Evolutionary conservation across 2,329 filamentous ascomycete species (phyloP).

Genomic region (Raffaelea arxii): DNA sequence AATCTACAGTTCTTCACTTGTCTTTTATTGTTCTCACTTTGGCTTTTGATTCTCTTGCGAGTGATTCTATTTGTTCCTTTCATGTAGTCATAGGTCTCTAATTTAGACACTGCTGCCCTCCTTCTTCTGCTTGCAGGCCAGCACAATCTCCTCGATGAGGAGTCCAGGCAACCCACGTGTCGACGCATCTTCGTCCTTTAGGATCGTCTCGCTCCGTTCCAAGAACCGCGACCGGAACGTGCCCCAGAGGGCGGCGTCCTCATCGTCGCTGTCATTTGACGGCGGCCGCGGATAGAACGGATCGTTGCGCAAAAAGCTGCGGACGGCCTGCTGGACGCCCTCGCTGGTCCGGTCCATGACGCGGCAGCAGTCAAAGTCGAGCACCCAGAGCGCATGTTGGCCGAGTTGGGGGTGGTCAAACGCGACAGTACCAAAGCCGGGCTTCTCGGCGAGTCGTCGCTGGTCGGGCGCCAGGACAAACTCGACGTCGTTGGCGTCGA

Average conservation of each 20-base stretch:
- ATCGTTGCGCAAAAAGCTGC: slow-evolving; percentile 38
- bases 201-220: background rate
- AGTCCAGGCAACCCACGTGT: background rate
- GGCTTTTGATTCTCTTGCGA: too few relatives aligned
- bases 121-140: too few relatives aligned
- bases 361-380: slow-evolving; percentile 36
- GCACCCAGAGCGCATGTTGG: slow-evolving; percentile 29
- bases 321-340: slow-evolving; percentile 30
- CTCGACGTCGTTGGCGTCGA: slow-evolving; percentile 45
- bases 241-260: slow-evolving; percentile 15
- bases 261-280: background rate
- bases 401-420: slow-evolving; percentile 16
- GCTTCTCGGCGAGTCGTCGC: slow-evolving; percentile 8
- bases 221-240: slow-evolving; percentile 14
- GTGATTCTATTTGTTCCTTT: too few relatives aligned
- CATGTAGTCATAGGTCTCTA: too few relatives aligned
- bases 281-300: slow-evolving; percentile 37
- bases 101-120: too few relatives aligned
- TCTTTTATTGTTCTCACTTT: too few relatives aligned
- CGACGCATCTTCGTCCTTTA: background rate
- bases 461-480: slow-evolving; percentile 41
- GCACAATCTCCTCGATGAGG: background rate
- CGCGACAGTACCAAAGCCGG: background rate
- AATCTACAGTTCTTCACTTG: too few relatives aligned
- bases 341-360: slow-evolving; percentile 23